Percentiles rank a stretch among this genome's conserved stretches.
phyloP scores from a whole-genome alignment of 768 basidiomycete genomes.

The Chalciporus piperatus region DNA sequence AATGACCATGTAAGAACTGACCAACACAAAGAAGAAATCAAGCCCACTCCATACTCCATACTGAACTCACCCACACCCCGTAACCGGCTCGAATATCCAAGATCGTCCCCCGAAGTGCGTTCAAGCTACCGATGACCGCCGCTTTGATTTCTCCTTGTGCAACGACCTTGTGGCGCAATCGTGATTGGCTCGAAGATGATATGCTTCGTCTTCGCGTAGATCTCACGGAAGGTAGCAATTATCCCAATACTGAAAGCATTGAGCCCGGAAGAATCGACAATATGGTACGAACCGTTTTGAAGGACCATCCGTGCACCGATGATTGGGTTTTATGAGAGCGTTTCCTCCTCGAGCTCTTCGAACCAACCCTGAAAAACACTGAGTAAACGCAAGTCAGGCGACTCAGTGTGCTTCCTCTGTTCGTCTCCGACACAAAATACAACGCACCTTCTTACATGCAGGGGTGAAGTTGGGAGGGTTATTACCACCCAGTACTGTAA shows the following conservation, averaged over 20 bases:
- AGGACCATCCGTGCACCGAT: conserved; percentile 83
- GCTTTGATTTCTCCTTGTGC: conserved; percentile 96
- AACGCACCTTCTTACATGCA: conserved; percentile 83
- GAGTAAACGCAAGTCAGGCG: neutral
- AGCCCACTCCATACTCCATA: conserved; percentile 72
- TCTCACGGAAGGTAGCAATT: conserved; percentile 90
- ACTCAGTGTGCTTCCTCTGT: neutral
- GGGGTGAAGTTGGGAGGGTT: conserved; percentile 92
- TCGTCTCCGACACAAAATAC: neutral
- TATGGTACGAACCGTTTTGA: conserved; percentile 89
- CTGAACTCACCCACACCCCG: conserved; percentile 85
- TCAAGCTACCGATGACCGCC: conserved; percentile 90
- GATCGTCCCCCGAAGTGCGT: conserved; percentile 89
- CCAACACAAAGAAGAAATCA: too few relatives aligned
- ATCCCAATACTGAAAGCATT: conserved; percentile 90
- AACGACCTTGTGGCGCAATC: conserved; percentile 95
- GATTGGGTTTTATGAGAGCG: conserved; percentile 83
- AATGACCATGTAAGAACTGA: too few relatives aligned
- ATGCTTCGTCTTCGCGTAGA: conserved; percentile 70
- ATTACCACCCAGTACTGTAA: conserved; percentile 92
- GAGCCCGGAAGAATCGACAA: conserved; percentile 95
- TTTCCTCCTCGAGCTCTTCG: conserved; percentile 90
- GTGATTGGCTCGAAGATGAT: conserved; percentile 97
- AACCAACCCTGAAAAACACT: conserved; percentile 79
- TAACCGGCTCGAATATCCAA: conserved; percentile 92